Conservation (phyloP, 2,329 filamentous ascomycete genomes). For the Fusarium drepaniforme region DNA sequence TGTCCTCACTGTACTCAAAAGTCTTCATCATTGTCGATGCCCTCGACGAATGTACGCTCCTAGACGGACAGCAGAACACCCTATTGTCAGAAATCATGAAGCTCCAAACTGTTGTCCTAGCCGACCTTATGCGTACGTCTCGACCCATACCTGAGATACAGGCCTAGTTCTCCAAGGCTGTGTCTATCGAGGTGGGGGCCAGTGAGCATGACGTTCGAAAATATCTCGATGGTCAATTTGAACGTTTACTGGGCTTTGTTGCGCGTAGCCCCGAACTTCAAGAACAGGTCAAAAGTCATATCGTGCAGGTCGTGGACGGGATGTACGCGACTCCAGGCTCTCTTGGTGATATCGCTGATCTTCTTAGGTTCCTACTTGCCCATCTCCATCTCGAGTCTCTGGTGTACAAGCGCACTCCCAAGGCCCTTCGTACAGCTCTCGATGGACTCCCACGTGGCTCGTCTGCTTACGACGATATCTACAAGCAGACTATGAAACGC, state of each 20-base stretch:
- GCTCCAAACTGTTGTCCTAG: rapidly evolving
- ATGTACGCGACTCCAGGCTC: constrained; percentile 19
- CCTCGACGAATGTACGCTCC: too few species aligned
- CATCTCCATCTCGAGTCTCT: constrained; percentile 19
- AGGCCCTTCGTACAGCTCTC: constrained; percentile 47
- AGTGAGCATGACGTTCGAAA: constrained; percentile 15
- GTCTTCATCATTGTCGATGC: too few species aligned
- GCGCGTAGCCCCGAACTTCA: not conserved
- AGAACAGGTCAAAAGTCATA: constrained; percentile 10
- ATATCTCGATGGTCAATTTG: constrained; percentile 15
- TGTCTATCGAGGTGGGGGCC: constrained; percentile 30
- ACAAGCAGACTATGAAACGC: too few species aligned
- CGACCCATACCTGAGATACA: constrained; percentile 31
- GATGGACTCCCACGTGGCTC: constrained; percentile 36
- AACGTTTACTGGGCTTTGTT: not conserved
- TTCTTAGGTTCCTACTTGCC: constrained; percentile 26
- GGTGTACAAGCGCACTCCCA: not conserved
- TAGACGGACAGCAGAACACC: too few species aligned
- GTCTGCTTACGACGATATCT: constrained; percentile 50
- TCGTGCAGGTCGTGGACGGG: constrained; percentile 18
- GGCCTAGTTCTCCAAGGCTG: not conserved
- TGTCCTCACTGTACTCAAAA: too few species aligned
- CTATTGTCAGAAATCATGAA: too few species aligned
- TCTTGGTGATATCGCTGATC: too few species aligned
- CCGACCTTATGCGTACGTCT: constrained; percentile 41